phyloP scores from a whole-genome alignment of 192 early-diverging fungal genomes.

The Gaertneriomyces sp. region DNA sequence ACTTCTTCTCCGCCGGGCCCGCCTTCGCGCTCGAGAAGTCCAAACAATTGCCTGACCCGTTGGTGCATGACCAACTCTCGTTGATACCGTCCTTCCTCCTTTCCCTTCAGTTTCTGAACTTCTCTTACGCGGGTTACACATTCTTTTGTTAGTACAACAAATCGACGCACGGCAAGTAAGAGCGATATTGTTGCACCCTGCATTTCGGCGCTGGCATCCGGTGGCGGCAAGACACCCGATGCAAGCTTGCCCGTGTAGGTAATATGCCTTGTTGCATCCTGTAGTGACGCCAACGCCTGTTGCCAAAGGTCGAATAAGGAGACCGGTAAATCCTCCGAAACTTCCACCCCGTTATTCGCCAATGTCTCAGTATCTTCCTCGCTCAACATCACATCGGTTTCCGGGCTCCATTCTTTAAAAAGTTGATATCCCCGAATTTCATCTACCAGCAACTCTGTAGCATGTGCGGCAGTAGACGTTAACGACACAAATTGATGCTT shows the following conservation, averaged over 20 bases:
- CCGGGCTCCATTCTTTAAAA: conserved; percentile 40
- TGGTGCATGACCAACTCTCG: conserved; percentile 44
- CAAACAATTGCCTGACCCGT: conserved; percentile 45
- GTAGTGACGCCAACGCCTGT: conserved; percentile 31
- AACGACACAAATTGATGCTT: conserved; percentile 39
- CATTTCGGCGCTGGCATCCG: conserved; percentile 42
- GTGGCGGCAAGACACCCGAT: conserved; percentile 41
- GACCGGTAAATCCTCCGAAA: conserved; percentile 30
- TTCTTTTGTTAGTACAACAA: conserved; percentile 42
- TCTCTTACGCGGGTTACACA: conserved; percentile 29
- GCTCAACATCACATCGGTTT: conserved; percentile 33
- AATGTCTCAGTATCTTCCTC: conserved; percentile 33
- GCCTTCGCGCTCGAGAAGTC: conserved; percentile 38
- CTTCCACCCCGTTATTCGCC: conserved; percentile 19
- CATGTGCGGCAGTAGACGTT: conserved; percentile 30
- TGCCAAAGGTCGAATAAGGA: conserved; percentile 30
- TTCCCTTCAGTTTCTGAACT: conserved; percentile 31
- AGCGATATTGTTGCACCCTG: conserved; percentile 45
- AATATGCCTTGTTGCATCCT: conserved; percentile 29
- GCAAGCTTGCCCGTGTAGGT: conserved; percentile 44
- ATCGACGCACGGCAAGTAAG: conserved; percentile 46
- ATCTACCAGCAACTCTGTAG: conserved; percentile 41
- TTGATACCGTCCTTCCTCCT: conserved; percentile 38
- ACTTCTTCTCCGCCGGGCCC: conserved; percentile 5
- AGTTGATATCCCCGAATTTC: conserved; percentile 41